Percentiles rank a stretch among this genome's conserved stretches.
Evolutionary conservation across 257 asterid genomes (phyloP).

Genomic region (Fraxinus cuspidata): DNA sequence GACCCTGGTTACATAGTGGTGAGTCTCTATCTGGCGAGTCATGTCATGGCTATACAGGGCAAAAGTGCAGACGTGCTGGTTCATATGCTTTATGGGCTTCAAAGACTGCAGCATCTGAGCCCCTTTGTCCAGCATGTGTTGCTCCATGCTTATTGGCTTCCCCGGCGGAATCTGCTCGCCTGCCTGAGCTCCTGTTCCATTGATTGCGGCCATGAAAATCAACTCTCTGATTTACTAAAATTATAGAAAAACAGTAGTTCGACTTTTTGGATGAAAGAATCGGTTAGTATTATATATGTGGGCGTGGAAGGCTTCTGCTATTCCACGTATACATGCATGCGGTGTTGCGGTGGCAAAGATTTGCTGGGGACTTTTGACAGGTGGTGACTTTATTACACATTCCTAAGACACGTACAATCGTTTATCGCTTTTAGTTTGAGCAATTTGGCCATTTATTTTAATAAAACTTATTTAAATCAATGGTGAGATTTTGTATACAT

Average conservation of each 20-base stretch:
- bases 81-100: constrained; percentile 66
- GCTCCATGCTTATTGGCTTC: constrained; percentile 49
- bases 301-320: neutral
- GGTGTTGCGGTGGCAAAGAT: constrained; percentile 26
- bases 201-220: constrained; percentile 55
- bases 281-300: neutral
- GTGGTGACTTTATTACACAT: constrained; percentile 13
- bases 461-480: too few relatives aligned
- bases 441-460: too few relatives aligned
- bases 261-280: neutral
- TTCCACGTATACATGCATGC: constrained; percentile 29
- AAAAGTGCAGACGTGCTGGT: constrained; percentile 77
- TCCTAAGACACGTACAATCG: constrained; percentile 29
- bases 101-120: constrained; percentile 70
- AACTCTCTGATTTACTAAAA: neutral
- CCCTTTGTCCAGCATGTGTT: constrained; percentile 58
- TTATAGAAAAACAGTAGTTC: neutral
- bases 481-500: too few relatives aligned
- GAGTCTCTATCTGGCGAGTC: constrained; percentile 79
- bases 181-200: constrained; percentile 42
- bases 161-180: constrained; percentile 68
- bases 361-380: constrained; percentile 13
- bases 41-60: constrained; percentile 80
- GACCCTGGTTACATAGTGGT: constrained; percentile 56
- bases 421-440: too few relatives aligned